Base-by-base conservation (phyloP, 805 yeast genomes). In the Suhomyces canberraensis region DNA sequence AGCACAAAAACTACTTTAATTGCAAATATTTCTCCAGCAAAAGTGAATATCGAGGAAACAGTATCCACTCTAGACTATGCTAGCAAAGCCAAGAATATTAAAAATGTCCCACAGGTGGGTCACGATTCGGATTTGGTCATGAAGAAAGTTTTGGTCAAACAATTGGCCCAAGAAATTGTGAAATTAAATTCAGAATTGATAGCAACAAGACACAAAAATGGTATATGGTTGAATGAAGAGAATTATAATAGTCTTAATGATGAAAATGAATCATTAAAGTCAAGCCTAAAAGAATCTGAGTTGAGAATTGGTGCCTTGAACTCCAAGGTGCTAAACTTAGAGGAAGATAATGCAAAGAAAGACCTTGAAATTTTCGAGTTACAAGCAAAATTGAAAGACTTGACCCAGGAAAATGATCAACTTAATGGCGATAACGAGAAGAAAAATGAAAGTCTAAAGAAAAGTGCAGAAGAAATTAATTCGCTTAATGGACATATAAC, bases 21-120 rank as follows among this genome's bases (percentile, higher is more conserved):
- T 17, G 95, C 96, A 1, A 89, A 95, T 0, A 73, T 89, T 2
- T 85, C 95, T 6, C 95, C 96, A 0, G 95, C 95, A 1, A 74
- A 74, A 41, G 68, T 77, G 19, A 84, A 83, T 41, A 64, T 78
- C n/a, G 90, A 84, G 19, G 96, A 89, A 55, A 85, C 96, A 0
- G 56, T 82, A 29, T 84, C 93, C 46, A 89, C 96, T 0, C 67
- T 89, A 35, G 93, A 87, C 46, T 89, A 89, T 57, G 96, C 96
- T 3, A 78, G 81, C 36, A 79, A 89, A 42, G 96, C 96, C 2
- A 85, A 87, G 46, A 81, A 78, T 45, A 86, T 89, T 42, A 77
- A 76, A 49, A 87, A 66, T 67, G 73, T 25, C 57, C 86, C 74
- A 50, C 86, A 46, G 44, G 54, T 68, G 8, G 76, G 76, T 4